Evolutionary conservation across 768 basidiomycete genomes (phyloP), one percentile per base, ranked within the genome.

Genomic region (Leccinum aurantiacum): DNA sequence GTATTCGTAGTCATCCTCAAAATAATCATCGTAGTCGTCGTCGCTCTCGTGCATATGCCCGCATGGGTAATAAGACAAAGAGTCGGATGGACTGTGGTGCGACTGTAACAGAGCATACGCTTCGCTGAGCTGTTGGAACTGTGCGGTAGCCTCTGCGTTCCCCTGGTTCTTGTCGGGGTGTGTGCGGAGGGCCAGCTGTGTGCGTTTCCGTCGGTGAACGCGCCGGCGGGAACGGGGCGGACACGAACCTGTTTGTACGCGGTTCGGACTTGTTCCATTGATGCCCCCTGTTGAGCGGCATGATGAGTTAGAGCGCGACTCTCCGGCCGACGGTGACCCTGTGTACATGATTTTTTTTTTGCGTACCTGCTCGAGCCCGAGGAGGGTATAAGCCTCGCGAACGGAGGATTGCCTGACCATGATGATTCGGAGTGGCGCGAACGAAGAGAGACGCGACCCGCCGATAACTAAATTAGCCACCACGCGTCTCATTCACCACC

Each of bases 121-220:
- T 59, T 84, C 87, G 60, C 86, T 80, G 49, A 93, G 70, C 54
- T 77, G 74, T 72, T 91, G 89, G 67, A 92, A 91, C 68, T 86
- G 78, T 3, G 77, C 79, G 41, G 89, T 90, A 50, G 88, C 89
- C 63, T 80, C 76, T 44, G 79, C 80, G 63, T 90, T 83, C 46
- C 80, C 80, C 0, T 80, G 84, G 60, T 90, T 90, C 75, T 90
- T 91, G 75, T 90, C 90, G 8, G 90, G 89, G 74, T 91, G 90
- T 0, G 84, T 87, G 19, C 79, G 79, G 24, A 90, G 75, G 5
- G 88, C 88, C 56, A 85, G 76, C 84, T 88, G 57, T 29, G 49
- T 14, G 50, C 15, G 38, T 48, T 33, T 24, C 48, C 4, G 44
- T 63, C 27, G 59, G 53, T 13, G 52, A 49, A 56, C 29, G 57